Evolutionary conservation across 1,284 basidiomycete species (phyloP), one percentile per base, ranked within the genome.

Genomic region (Ceratobasidium sp.): DNA sequence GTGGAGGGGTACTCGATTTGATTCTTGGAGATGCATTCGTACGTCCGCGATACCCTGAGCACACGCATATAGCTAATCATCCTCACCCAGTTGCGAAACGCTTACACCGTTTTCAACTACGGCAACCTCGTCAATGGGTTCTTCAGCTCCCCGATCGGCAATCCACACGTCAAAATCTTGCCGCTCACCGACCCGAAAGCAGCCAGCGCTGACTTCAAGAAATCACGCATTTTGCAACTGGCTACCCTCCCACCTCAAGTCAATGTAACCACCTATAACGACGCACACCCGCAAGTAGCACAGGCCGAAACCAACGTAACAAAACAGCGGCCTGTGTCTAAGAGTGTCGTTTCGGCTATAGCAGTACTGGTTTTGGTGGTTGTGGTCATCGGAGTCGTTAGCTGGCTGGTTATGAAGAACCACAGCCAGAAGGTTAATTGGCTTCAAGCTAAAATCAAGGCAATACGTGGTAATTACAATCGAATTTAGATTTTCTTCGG

Each of bases 71-170:
- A 60, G 5, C 26, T 26, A 60, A 46, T 13, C 13, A 6, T 46
- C 13, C 44, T n/a, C n/a, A n/a, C n/a, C 58, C 58, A 68, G 66
- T 23, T 68, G 44, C 66, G 66, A 6, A 68, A 68, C 23, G 28
- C 66, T 5, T 68, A 68, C n/a, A 51, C 66, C 20, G 66, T 51
- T 10, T 68, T 46, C 26, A 26, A 68, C 26, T 68, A 46, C 26
- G 66, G 66, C 23, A 18, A 51, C 68, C 5, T 70, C 40, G 33
- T 39, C 5, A 70, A 56, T 51, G 44, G 68, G 3, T 39, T 26
- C 23, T 40, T 51, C 10, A 26, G 53, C 10, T 28, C 12, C 28
- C 26, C 49, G 51, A 28, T 12, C 28, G 28, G 55, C 13, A 56
- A 56, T 23, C 68, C 53, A 42, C 56, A 55, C 40, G 39, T 70